A percentile compares a stretch with the other conserved stretches of the same genome.
Conservation (phyloP, 768 basidiomycete genomes). For the Tylopilus cervinicoccineus region DNA sequence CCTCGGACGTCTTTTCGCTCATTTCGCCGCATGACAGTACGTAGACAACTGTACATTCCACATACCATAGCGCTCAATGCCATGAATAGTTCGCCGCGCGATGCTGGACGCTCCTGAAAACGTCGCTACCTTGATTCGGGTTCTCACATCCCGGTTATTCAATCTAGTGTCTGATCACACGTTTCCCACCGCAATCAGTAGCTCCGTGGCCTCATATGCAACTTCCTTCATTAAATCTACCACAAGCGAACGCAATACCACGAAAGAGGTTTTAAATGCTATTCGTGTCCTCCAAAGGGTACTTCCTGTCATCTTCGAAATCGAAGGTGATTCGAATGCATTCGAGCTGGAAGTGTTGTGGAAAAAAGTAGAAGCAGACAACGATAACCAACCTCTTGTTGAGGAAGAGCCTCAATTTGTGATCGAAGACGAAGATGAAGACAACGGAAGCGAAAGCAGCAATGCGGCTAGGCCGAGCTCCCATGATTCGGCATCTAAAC, state of each 20-base stretch:
- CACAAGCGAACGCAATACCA: conserved; percentile 57
- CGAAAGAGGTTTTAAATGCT: conserved; percentile 88
- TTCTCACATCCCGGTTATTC: conserved; percentile 65
- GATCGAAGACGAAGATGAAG: conserved; percentile 77
- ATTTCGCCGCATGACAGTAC: conserved; percentile 82
- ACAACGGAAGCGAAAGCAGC: conserved; percentile 36
- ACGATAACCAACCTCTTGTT: conserved; percentile 24
- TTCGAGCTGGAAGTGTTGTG: conserved; percentile 84
- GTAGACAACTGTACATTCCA: conserved; percentile 25
- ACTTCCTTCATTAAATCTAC: conserved; percentile 65
- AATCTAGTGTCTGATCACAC: conserved; percentile 76
- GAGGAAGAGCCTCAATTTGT: conserved; percentile 66
- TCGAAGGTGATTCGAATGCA: conserved; percentile 62
- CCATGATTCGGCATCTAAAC: conserved; percentile 15
- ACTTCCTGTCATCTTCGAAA: conserved; percentile 84
- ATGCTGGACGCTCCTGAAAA: conserved; percentile 83
- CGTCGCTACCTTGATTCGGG: conserved; percentile 74
- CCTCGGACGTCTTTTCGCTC: conserved; percentile 87
- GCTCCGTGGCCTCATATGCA: conserved; percentile 62
- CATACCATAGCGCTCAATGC: conserved; percentile 7
- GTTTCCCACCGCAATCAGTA: conserved; percentile 58
- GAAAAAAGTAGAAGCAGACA: conserved; percentile 57
- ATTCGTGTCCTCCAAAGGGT: conserved; percentile 86
- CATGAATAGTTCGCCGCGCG: conserved; percentile 67
- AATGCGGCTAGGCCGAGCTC: conserved; percentile 27